Evolutionary conservation across 306 rosid species (phyloP).

Genomic region (Hippophae rhamnoides): DNA sequence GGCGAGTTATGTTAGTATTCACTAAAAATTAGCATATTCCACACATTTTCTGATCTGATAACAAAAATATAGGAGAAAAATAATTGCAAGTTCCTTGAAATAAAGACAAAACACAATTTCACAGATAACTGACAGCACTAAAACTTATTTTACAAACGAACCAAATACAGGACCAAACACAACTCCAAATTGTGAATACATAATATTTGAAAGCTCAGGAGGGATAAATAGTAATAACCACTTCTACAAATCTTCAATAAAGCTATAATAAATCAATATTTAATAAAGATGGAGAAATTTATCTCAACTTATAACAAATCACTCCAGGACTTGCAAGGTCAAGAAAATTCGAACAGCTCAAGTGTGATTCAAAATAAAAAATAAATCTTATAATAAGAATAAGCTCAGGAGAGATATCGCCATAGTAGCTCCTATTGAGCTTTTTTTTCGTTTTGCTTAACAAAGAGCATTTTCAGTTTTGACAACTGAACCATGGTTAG

Average conservation of each 20-base stretch:
- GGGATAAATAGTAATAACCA: constrained; percentile 10
- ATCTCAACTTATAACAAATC: accelerated
- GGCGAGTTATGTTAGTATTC: no score
- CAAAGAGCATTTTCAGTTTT: not conserved
- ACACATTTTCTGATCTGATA: no score
- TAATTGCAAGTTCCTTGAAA: no score
- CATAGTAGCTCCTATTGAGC: constrained; percentile 13
- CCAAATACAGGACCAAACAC: no score
- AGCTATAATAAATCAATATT: not conserved
- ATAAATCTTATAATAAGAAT: constrained; percentile 11
- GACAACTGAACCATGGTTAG: constrained; percentile 8
- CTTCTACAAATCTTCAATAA: not conserved
- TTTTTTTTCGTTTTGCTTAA: no score
- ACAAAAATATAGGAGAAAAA: no score
- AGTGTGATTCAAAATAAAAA: constrained; percentile 13
- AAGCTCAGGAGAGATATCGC: constrained; percentile 99
- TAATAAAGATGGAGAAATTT: no score
- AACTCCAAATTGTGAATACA: no score
- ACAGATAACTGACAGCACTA: no score
- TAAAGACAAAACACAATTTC: no score
- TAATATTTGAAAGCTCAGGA: constrained; percentile 20
- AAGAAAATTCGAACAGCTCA: constrained; percentile 66
- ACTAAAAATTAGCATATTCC: no score
- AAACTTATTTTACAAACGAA: no score
- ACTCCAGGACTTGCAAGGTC: constrained; percentile 90